phyloP scores from a whole-genome alignment of 306 rosid species.

The Albizia julibrissin region DNA sequence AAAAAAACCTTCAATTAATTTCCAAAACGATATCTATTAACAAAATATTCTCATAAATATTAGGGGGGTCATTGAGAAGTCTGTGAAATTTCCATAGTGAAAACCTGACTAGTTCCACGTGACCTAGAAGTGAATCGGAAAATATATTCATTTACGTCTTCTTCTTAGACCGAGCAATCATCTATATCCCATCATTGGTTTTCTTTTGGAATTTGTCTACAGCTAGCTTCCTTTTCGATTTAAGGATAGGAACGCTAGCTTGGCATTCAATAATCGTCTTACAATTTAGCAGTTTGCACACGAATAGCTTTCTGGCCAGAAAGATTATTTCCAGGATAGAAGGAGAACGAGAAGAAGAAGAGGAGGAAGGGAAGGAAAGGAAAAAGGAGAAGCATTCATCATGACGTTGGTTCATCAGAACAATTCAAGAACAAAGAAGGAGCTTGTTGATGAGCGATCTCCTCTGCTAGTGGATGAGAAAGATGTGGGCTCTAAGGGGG shows the following conservation, averaged over 20 bases:
- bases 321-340: background rate
- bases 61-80: background rate
- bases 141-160: too few relatives aligned
- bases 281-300: background rate
- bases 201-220: background rate
- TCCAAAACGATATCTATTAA: background rate
- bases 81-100: background rate
- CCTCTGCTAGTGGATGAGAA: conserved; percentile 33
- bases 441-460: conserved; percentile 14
- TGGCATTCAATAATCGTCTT: background rate
- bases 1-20: too few relatives aligned
- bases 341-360: conserved; percentile 3
- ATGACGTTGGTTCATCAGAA: conserved; percentile 22
- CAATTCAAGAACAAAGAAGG: conserved; percentile 14
- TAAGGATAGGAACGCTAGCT: conserved; percentile 25
- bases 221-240: background rate
- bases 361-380: too few relatives aligned
- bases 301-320: background rate
- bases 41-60: background rate
- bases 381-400: background rate
- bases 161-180: background rate
- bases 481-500: conserved; percentile 33
- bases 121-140: background rate
- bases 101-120: background rate
- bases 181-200: too few relatives aligned